Base-by-base conservation (phyloP, 1,284 basidiomycete species). In the Ganoderma boninense region DNA sequence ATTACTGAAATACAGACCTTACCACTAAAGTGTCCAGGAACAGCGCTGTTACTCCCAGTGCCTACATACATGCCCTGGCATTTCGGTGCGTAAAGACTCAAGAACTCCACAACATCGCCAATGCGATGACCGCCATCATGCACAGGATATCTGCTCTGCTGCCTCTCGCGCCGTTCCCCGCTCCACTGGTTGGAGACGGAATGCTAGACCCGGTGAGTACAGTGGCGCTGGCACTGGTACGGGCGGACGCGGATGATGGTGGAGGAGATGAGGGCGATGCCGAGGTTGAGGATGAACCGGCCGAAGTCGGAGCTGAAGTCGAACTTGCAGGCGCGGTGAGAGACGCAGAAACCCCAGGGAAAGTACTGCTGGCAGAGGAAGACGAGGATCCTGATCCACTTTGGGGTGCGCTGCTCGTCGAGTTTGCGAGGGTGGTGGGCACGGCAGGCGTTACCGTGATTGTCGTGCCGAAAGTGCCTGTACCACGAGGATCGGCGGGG, bases 401-500 rank as follows among this genome's bases (percentile, higher is more conserved):
- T 54, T 14, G 49, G 13, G 23, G 4, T 11, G 49, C 26, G 49
- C 23, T 54, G 23, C 23, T 54, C 13, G 49, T 54, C 49, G 49
- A 54, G 49, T 54, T 54, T 23, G 49, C 23, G 49, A 13, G 13
- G 23, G 49, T 54, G 49, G 49, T 54, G 23, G n/a, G 49, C 13
- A 23, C 13, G 23, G 49, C 49, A 46, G 65, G 49, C 29, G 57
- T 66, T 14, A 66, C 59, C 7, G 59, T 61, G n/a, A 66, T 62
- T 44, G 38, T 62, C 26, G 57, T 46, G 3, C 59, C 59, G 4
- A 52, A 40, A 4, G 56, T 29, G 23, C 66, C 62, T 20, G 66
- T 68, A 29, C 66, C 62, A 10, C 43, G 49, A n/a, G 62, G 66
- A 46, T 68, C 66, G 6, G 49, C 43, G 6, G 66, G 66, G 40